A percentile compares a stretch with the other conserved stretches of the same genome.
phyloP scores from a whole-genome alignment of 495 filamentous ascomycete genomes.

The Aspergillus affinis region DNA sequence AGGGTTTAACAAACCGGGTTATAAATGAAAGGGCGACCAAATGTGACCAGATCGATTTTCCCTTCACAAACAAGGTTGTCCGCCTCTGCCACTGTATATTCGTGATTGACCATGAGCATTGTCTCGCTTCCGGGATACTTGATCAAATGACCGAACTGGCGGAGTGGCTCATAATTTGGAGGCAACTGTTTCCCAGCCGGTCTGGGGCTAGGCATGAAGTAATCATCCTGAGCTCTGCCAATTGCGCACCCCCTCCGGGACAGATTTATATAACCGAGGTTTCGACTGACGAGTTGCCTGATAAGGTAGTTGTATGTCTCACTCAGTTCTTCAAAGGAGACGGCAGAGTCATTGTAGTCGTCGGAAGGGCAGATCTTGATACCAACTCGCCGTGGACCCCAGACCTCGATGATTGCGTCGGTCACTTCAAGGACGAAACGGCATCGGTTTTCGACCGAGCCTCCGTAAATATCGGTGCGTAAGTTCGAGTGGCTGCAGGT shows the following conservation, averaged over 20 bases:
- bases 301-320: constrained; percentile 55
- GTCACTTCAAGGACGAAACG: constrained; percentile 56
- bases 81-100: constrained; percentile 42
- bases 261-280: constrained; percentile 58
- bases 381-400: constrained; percentile 53
- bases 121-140: constrained; percentile 47
- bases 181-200: constrained; percentile 19
- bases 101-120: constrained; percentile 50
- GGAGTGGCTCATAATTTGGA: constrained; percentile 33
- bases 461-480: constrained; percentile 51
- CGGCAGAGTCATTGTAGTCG: constrained; percentile 56
- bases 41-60: constrained; percentile 47
- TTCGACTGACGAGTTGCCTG: constrained; percentile 41
- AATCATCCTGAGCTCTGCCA: constrained; percentile 9
- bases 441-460: constrained; percentile 42
- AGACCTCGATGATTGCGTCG: constrained; percentile 52
- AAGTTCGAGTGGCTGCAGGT: constrained; percentile 47
- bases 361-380: constrained; percentile 59
- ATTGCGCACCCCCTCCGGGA: constrained; percentile 29
- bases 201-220: constrained; percentile 8
- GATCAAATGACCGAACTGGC: constrained; percentile 43
- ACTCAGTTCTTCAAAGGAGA: constrained; percentile 47
- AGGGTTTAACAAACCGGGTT: constrained; percentile 44
- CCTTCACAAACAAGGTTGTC: constrained; percentile 46
- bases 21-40: constrained; percentile 58